Base-by-base conservation (phyloP, 1,139 yeast species). In the Suhomyces ambrosiae region DNA sequence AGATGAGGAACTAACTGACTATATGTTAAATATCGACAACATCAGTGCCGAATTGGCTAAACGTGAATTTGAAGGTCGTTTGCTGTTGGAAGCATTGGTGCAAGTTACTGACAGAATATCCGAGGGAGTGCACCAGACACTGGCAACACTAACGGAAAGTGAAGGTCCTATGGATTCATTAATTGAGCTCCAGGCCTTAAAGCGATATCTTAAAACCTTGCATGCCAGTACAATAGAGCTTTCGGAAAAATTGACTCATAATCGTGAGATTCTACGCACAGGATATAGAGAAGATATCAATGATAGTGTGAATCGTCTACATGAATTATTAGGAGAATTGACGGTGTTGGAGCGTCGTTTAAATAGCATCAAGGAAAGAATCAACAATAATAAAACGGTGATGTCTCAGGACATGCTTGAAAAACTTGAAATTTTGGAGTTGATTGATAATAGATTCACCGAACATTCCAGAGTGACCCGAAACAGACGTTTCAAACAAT, bases 1-100 rank as follows among this genome's bases (percentile, higher is more conserved):
- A 23, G 63, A 60, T 35, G 60, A 58, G 4, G 63, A 58, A 8
- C 45, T 67, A 30, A 58, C 63, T 7, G 58, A 59, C 30, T 61
- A 63, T 37, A 47, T 66, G 29, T 44, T 68, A 13, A 65, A 65
- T 37, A 61, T 68, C 27, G 74, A 68, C 44, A 51, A 57, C 5
- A 56, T 63, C 9, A 41, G 56, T n/a, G 57, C 54, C 27, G 61
- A 59, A 3, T 30, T 41, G 31, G 24, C 34, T 14, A 47, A 46
- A 32, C 33, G 26, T 14, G 37, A 33, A 14, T 26, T 19, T 23
- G 27, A 36, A 22, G 33, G 33, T 8, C 15, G 21, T 17, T 30
- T 29, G 3, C 42, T 41, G 40, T 33, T 35, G 34, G 37, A 36
- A 23, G 39, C 45, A 11, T 29, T 41, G 37, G 40, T 25, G 9